Base-by-base conservation (phyloP, 805 yeast genomes). In the Vanderwaltozyma tropicalis region DNA sequence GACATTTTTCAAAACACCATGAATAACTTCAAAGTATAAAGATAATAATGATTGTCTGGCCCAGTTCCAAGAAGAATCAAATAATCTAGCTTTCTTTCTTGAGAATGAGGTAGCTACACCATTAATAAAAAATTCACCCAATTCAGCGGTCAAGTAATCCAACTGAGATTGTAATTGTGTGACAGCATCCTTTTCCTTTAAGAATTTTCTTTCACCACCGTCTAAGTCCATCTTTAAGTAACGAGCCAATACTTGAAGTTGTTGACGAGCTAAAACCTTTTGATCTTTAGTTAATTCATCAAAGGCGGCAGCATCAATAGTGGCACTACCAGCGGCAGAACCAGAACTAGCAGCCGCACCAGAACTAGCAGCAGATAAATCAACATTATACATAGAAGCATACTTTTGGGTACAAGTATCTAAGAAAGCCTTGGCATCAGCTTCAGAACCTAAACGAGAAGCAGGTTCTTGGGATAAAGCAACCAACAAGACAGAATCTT, bases 61-160 rank as follows among this genome's bases (percentile, higher is more conserved):
- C 98, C 98, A 92, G 66, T 94, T 94, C 98, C 98, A 92, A 66
- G 88, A 87, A 17, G 96, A 87, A 66, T 92, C 97, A 63, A 89
- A 92, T 38, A 81, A 78, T 69, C 98, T 83, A 21, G 96, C 95
- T 70, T 92, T 92, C 66, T 83, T 74, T 44, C 89, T 72, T 24
- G 95, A 83, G 68, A 92, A 92, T 4, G 80, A 77, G 30, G 97
- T 95, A 48, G 78, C 70, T 53, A 92, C 80, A 59, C 98, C 97
- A 41, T 78, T 74, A 35, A 96, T 88, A 62, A 88, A 92, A 57
- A 79, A 79, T 54, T 92, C 98, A 50, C 98, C 98, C 49, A 82
- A 78, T 63, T 82, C 94, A 43, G 59, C 55, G 33, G 60, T 63
- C 41, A 68, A 83, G 62, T 84, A 72, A 60, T 92, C 98, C 49